These are phyloP conservation scores for Isatis lusitanica DNA, from an alignment of 441 rosid genomes.

Conservation along the genomic window DNA sequence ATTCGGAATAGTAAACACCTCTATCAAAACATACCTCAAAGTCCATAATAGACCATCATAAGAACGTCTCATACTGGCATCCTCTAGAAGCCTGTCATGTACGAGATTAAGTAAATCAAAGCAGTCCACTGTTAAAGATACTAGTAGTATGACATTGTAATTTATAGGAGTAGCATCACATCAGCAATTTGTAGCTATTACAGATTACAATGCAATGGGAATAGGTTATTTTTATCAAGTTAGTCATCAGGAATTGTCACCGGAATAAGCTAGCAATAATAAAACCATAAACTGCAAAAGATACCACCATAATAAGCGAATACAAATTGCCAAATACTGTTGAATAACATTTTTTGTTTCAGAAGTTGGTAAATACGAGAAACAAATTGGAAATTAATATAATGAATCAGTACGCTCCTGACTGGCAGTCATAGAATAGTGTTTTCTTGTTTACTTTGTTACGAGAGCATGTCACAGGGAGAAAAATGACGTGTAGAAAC, in stretches of 20 bases:
- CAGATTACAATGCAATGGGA: constrained; percentile 12
- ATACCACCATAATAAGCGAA: not conserved
- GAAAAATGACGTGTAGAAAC: not conserved
- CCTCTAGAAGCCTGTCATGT: constrained; percentile 73
- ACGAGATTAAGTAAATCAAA: constrained; percentile 22
- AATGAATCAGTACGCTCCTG: constrained; percentile 17
- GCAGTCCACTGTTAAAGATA: constrained; percentile 16
- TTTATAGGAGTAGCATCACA: constrained; percentile 14
- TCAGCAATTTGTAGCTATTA: constrained; percentile 20
- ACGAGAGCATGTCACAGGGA: not conserved
- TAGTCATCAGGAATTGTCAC: not conserved
- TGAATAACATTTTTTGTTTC: not conserved
- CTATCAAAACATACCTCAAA: constrained; percentile 57
- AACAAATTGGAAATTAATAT: not conserved
- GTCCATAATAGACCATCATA: constrained; percentile 94
- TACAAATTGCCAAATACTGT: constrained; percentile 2
- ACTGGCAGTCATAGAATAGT: constrained; percentile 8
- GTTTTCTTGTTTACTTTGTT: constrained; percentile 8
- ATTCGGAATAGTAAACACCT: constrained; percentile 8
- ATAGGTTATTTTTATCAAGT: not conserved
- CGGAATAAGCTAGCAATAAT: not conserved
- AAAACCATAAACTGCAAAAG: constrained; percentile 11
- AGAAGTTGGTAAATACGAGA: constrained; percentile 9
- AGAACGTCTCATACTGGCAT: constrained; percentile 65
- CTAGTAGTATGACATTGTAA: constrained; percentile 12